phyloP scores from a whole-genome alignment of 257 asterid species.

The Cordia subcordata region DNA sequence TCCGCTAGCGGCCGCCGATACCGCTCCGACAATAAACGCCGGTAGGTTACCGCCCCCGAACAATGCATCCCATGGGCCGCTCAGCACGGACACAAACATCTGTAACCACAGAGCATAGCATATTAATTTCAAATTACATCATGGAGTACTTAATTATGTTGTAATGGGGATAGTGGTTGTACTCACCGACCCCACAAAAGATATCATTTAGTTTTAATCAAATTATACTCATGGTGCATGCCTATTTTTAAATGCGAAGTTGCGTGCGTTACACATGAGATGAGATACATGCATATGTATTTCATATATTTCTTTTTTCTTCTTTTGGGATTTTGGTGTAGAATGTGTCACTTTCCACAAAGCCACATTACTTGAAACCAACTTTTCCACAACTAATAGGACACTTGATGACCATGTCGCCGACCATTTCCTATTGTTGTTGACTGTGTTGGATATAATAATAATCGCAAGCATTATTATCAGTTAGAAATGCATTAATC shows the following conservation, averaged over 20 bases:
- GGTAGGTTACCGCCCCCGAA: conserved; percentile 92
- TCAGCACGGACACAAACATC: conserved; percentile 56
- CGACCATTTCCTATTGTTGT: conserved; percentile 1
- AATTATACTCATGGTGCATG: too few relatives aligned
- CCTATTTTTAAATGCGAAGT: too few relatives aligned
- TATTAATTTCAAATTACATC: too few relatives aligned
- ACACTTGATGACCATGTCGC: neutral
- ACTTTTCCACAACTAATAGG: neutral
- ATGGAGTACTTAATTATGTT: too few relatives aligned
- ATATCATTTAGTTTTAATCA: too few relatives aligned
- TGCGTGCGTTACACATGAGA: too few relatives aligned
- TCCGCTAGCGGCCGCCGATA: conserved; percentile 61
- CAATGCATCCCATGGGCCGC: conserved; percentile 71
- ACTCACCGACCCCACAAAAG: too few relatives aligned
- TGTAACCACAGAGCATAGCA: neutral
- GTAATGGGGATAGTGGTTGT: too few relatives aligned
- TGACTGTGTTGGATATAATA: neutral
- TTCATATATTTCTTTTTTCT: too few relatives aligned
- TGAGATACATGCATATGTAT: too few relatives aligned
- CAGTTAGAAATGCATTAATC: too few relatives aligned
- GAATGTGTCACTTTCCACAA: neutral
- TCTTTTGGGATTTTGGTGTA: neutral
- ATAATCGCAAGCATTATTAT: neutral
- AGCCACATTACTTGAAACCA: neutral
- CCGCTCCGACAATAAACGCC: conserved; percentile 63